Conservation (phyloP, 192 early-diverging fungal genomes). For the Linnemannia zychae region DNA sequence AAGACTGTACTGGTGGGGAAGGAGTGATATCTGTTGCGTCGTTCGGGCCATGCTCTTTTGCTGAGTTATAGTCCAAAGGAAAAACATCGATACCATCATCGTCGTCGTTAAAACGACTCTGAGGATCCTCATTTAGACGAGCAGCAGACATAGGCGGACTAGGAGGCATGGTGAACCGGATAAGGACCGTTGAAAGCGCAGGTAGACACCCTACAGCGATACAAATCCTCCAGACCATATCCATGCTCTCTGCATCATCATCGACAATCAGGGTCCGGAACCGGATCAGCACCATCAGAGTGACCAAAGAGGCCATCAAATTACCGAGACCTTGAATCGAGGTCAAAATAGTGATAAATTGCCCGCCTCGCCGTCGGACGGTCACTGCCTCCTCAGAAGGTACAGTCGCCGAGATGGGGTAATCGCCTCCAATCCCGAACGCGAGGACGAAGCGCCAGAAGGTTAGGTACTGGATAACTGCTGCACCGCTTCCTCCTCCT, state of each 20-base stretch:
- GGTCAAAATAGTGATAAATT: conserved; percentile 83
- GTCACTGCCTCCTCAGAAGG: conserved; percentile 87
- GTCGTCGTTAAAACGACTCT: background rate
- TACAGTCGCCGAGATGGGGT: conserved; percentile 92
- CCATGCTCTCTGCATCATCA: conserved; percentile 68
- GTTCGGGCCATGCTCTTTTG: conserved; percentile 60
- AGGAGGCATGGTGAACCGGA: conserved; percentile 82
- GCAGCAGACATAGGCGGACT: conserved; percentile 82
- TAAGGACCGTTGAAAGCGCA: conserved; percentile 79
- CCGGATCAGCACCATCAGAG: conserved; percentile 69
- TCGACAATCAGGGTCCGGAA: conserved; percentile 72
- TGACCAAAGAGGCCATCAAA: conserved; percentile 76
- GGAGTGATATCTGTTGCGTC: conserved; percentile 51
- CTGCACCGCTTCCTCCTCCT: conserved; percentile 33
- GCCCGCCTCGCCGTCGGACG: conserved; percentile 72
- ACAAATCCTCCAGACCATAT: conserved; percentile 89
- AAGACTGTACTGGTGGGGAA: background rate
- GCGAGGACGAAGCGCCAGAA: conserved; percentile 94
- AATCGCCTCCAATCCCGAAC: conserved; percentile 95
- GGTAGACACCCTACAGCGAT: conserved; percentile 84
- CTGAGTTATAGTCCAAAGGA: conserved; percentile 73
- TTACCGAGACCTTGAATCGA: conserved; percentile 92
- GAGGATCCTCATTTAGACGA: conserved; percentile 66
- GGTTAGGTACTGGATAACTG: conserved; percentile 72
- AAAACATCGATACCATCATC: conserved; percentile 58